Evolutionary conservation across 2,329 filamentous ascomycete species (phyloP), one percentile per base, ranked within the genome.

Genomic region (Myrmaecium sp.): DNA sequence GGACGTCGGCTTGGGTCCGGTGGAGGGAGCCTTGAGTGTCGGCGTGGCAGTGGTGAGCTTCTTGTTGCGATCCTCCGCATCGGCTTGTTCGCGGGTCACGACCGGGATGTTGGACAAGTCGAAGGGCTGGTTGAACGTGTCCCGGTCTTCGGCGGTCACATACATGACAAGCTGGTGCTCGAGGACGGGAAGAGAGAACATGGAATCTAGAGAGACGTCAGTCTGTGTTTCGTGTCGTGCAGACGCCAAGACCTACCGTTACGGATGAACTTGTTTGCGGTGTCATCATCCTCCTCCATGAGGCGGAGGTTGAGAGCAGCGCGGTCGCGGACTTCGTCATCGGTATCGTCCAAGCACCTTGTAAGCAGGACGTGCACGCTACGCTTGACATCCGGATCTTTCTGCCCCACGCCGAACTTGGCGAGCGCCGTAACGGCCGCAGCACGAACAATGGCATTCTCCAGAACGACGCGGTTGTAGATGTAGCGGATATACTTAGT

Each of bases 401-500:
- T 84, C 54, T 95, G 89, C 17, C 81, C 84, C 31, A 95, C 86
- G 42, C 89, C 89, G 46, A 98, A 98, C 55, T 95, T 98, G 43
- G 86, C 82, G 35, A 98, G 58, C 3, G 89, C 89, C 14, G 89
- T 95, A 14, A 95, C 91, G 27, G 89, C 89, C 6, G 89, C 84
- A 25, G 89, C 89, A 40, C 89, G 71, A 12, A 98, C 84, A 35
- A 94, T 83, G 21, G 89, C 83, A 48, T 98, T 98, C 56, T 98
- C 89, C 27, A 98, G 60, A 10, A 98, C 89, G 13, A 98, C 86
- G 32, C 89, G 73, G 60, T 98, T 98, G 63, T 98, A 98, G 47
- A 98, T 98, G 55, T 95, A 98, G 31, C 89, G 80, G 41, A 98
- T 93, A 52, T 94, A 98, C 64, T 98, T 95, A 30, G 89, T 95